A percentile compares a stretch with the other conserved stretches of the same genome.
Conservation (phyloP, 1,284 basidiomycete genomes). For the Ceratorhiza oryzae-sativae region DNA sequence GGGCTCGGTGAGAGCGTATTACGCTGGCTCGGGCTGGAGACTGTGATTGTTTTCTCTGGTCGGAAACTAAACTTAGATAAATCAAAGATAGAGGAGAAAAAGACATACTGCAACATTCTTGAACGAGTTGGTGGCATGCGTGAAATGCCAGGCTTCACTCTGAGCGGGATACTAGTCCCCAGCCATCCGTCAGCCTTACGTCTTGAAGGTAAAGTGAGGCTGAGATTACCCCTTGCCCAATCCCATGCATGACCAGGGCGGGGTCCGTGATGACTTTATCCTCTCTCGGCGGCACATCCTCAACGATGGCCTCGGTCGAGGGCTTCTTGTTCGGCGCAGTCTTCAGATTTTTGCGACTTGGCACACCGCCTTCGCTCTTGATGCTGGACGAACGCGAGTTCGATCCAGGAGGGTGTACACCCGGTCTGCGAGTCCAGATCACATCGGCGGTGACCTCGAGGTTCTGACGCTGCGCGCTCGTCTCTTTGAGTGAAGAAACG, state of each 20-base stretch:
- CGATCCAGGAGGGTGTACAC: conserved; percentile 1
- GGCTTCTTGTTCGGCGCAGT: conserved; percentile 16
- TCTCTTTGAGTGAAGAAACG: neutral
- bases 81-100: neutral
- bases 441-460: conserved; percentile 24
- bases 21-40: conserved; percentile 55
- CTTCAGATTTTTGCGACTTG: neutral
- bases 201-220: neutral
- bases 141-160: conserved; percentile 58
- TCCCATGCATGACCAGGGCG: conserved; percentile 58
- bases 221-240: conserved; percentile 50
- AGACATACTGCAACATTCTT: conserved; percentile 53
- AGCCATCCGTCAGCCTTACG: neutral
- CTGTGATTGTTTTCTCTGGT: conserved; percentile 52
- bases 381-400: conserved; percentile 15
- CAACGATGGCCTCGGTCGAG: conserved; percentile 1
- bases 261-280: conserved; percentile 55
- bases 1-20: conserved; percentile 55
- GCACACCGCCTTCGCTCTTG: conserved; percentile 13
- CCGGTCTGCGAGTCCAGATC: conserved; percentile 23
- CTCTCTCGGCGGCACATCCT: conserved; percentile 41
- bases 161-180: conserved; percentile 52
- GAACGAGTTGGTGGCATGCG: conserved; percentile 58
- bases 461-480: conserved; percentile 17
- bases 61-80: neutral